phyloP scores from a whole-genome alignment of 208 protist genomes.

The Borovskyia barvae region DNA sequence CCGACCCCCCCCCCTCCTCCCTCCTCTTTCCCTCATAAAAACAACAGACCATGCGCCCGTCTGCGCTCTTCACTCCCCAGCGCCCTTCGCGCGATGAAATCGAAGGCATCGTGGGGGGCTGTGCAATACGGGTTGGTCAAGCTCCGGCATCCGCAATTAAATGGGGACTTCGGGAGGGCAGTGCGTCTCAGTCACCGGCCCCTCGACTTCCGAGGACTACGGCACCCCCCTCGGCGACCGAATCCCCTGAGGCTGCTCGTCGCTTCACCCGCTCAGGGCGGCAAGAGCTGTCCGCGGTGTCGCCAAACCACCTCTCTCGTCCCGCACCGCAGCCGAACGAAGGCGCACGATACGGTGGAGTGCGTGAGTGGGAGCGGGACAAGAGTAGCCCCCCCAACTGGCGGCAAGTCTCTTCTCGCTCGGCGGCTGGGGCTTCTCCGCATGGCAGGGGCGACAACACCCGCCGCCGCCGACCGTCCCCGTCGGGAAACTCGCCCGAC shows the following conservation, averaged over 20 bases:
- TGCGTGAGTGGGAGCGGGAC: background rate
- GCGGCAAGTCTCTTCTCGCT: background rate
- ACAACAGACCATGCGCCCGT: background rate
- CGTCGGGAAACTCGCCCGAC: conserved; percentile 53
- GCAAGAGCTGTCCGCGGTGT: no score
- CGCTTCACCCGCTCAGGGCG: no score
- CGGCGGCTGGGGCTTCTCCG: background rate
- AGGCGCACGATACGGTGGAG: background rate
- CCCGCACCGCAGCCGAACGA: background rate
- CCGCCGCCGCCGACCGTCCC: conserved; percentile 2
- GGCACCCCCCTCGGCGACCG: background rate
- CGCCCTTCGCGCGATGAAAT: background rate
- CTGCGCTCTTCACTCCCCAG: no score
- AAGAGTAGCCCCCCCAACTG: background rate
- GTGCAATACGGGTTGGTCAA: no score
- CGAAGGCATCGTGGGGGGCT: no score
- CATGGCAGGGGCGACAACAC: background rate
- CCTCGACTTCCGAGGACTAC: background rate
- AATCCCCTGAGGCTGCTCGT: no score
- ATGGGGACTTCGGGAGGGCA: background rate
- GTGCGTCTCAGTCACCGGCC: conserved; percentile 4
- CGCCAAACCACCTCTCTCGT: background rate
- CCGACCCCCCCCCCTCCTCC: background rate
- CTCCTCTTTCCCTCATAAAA: background rate
- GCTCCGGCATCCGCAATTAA: no score